phyloP scores from a whole-genome alignment of 768 basidiomycete genomes.

The Hirschioporus abietinus region DNA sequence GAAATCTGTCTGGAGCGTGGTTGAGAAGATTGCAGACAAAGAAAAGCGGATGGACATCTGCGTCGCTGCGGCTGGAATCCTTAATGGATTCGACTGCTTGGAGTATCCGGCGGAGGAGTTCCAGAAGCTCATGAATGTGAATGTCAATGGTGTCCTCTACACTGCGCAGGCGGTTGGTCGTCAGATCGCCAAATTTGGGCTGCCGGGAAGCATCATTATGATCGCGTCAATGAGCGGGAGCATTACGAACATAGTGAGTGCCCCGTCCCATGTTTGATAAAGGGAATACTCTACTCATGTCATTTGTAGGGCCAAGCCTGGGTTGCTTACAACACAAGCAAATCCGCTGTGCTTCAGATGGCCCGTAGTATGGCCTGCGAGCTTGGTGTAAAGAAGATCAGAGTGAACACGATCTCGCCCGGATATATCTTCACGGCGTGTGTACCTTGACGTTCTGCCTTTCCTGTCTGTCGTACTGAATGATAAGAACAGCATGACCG shows the following conservation, averaged over 20 bases:
- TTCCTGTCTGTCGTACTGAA: not conserved
- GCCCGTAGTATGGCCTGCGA: constrained; percentile 80
- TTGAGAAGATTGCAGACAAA: constrained; percentile 52
- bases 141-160: constrained; percentile 56
- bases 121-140: constrained; percentile 60
- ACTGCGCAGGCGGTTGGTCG: constrained; percentile 57
- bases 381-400: constrained; percentile 56
- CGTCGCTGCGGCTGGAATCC: constrained; percentile 72
- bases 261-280: not conserved
- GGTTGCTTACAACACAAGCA: constrained; percentile 75
- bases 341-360: constrained; percentile 77
- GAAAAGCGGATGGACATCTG: constrained; percentile 76
- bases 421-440: constrained; percentile 72
- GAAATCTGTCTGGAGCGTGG: constrained; percentile 48
- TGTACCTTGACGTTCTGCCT: constrained; percentile 12
- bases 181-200: constrained; percentile 47
- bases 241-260: constrained; percentile 59
- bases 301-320: constrained; percentile 58
- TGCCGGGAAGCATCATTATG: constrained; percentile 50
- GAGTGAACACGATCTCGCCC: constrained; percentile 73
- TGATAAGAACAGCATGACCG: constrained; percentile 54
- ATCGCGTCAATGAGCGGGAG: constrained; percentile 59
- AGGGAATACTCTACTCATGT: constrained; percentile 3
- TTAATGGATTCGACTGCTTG: constrained; percentile 55
- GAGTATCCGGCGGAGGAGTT: constrained; percentile 63